Evolutionary conservation across 345 rosid genomes (phyloP), one percentile per base, ranked within the genome.

Genomic region (Abelmoschus esculentus): DNA sequence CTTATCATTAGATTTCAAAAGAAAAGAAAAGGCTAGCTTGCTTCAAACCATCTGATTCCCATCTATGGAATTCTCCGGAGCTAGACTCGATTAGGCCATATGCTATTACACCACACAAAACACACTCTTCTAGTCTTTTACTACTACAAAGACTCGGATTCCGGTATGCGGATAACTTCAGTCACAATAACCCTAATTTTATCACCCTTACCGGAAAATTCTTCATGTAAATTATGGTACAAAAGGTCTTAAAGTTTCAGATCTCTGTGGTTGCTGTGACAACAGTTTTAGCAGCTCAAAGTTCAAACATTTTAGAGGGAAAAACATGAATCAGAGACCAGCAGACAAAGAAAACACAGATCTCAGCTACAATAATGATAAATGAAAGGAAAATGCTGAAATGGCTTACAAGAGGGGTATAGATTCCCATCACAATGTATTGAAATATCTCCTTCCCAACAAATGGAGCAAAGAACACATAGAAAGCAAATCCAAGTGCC

Each of bases 381-480:
- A 57, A 34, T 53, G 2, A 63, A 62, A 32, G 62, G 11, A 36
- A 50, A 40, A 40, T 17, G 49, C 36, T 34, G 67, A 72, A 67
- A 72, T 73, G 34, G 58, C 86, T 87, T 84, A 95, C 99, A 71
- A 95, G 86, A 29, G 99, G 98, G 81, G 97, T 90, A 83, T 95
- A 95, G 83, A 95, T 86, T 74, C 96, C 97, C 82, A 86, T 90
- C 26, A 79, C 87, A 78, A 91, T 75, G 71, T 86, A 85, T 81
- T 87, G 99, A 74, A 86, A 80, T 18, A 80, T 78, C 86, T 83
- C 85, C 83, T 73, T 91, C 79, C 99, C 99, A 66, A 90, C 93
- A 78, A 95, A 95, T 6, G 99, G 99, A 69, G 99, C 98, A 80
- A 95, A 95, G 90, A 95, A 91, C 76, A 95, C 99, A 77, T 91